These are phyloP conservation scores for Arctium minus DNA, from an alignment of 129 eudicot genomes.

Conservation along the genomic window DNA sequence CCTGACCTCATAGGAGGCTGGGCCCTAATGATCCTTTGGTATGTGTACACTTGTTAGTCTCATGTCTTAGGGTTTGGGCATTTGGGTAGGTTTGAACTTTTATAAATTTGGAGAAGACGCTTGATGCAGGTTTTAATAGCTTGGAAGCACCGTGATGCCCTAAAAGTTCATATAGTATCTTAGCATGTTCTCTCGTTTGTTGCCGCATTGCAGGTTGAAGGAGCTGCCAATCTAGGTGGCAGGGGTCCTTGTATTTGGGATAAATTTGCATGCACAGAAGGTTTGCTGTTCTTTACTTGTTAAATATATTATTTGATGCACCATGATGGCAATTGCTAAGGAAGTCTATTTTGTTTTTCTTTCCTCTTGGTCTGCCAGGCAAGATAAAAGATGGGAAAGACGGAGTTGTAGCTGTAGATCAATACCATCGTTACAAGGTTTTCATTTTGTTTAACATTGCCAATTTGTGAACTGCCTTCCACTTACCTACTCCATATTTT, in stretches of 20 bases:
- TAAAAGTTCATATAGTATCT: background rate
- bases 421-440: constrained; percentile 84
- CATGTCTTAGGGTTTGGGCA: background rate
- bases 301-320: background rate
- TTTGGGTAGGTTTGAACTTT: background rate
- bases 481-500: background rate
- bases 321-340: constrained; percentile 7
- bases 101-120: background rate
- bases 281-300: constrained; percentile 24
- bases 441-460: background rate
- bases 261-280: constrained; percentile 47
- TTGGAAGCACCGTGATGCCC: background rate
- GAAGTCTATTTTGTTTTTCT: constrained; percentile 1
- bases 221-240: constrained; percentile 62
- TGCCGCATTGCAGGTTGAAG: constrained; percentile 62
- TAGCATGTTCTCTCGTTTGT: constrained; percentile 15
- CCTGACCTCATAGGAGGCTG: no score
- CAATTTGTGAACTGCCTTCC: background rate
- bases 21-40: no score
- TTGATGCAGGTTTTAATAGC: background rate
- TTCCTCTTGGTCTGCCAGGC: constrained; percentile 40
- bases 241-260: constrained; percentile 87
- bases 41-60: no score
- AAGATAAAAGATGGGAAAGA: constrained; percentile 62
- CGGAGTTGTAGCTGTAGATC: constrained; percentile 69